Conservation (phyloP, 768 basidiomycete genomes). For the Boletus eberwhitei region DNA sequence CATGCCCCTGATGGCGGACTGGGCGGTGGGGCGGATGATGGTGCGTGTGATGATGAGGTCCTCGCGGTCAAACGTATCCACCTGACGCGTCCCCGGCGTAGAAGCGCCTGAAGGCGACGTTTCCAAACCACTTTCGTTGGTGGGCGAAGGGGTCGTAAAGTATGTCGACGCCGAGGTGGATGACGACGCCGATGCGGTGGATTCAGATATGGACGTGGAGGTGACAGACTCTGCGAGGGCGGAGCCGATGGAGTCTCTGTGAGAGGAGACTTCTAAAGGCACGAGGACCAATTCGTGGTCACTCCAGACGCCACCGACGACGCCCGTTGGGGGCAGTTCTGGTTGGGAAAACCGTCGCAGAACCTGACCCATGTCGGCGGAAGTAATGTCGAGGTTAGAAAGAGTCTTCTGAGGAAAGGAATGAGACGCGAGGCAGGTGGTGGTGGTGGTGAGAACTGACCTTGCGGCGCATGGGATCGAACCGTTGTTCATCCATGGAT, state of each 20-base stretch:
- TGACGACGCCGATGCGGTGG: conserved; percentile 8
- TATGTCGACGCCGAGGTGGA: conserved; percentile 21
- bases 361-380: conserved; percentile 28
- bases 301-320: conserved; percentile 32
- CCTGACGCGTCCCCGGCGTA: conserved; percentile 13
- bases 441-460: conserved; percentile 22
- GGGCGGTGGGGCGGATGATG: conserved; percentile 35
- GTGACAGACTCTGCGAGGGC: conserved; percentile 13
- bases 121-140: conserved; percentile 6
- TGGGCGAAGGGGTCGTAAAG: conserved; percentile 17
- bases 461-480: conserved; percentile 30
- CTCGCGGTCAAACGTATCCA: conserved; percentile 29
- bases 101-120: conserved; percentile 6
- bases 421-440: conserved; percentile 22
- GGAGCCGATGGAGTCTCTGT: conserved; percentile 18
- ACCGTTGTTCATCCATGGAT: conserved; percentile 33
- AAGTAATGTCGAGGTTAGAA: conserved; percentile 9
- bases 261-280: conserved; percentile 25
- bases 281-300: conserved; percentile 35
- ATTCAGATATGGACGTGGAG: conserved; percentile 5
- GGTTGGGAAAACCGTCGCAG: conserved; percentile 23
- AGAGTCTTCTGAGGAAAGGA: conserved; percentile 19
- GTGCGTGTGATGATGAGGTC: conserved; percentile 35
- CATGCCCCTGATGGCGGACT: conserved; percentile 18
- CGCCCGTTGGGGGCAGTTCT: conserved; percentile 11